Evolutionary conservation across 192 early-diverging fungal species (phyloP).

Genomic region (Coemansia biformis): DNA sequence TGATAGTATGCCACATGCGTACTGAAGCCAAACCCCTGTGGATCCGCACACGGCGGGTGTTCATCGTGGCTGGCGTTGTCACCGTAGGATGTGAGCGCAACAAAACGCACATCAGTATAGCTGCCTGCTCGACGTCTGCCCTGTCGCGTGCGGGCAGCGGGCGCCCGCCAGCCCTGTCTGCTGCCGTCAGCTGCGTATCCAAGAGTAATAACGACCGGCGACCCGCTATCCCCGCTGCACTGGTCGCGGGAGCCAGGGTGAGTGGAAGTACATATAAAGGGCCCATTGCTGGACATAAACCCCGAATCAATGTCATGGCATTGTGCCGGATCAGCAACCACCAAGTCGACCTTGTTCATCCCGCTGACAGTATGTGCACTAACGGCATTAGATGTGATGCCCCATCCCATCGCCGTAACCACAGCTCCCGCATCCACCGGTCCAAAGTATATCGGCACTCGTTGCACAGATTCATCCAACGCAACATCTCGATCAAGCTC

Average conservation of each 20-base stretch:
- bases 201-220: conserved; percentile 24
- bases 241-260: conserved; percentile 23
- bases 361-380: conserved; percentile 12
- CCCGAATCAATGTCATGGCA: conserved; percentile 20
- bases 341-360: conserved; percentile 33
- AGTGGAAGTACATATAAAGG: conserved; percentile 35
- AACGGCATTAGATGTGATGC: conserved; percentile 22
- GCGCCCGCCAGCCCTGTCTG: too few species aligned
- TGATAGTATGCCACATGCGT: conserved; percentile 47
- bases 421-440: conserved; percentile 7
- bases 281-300: conserved; percentile 31
- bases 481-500: conserved; percentile 7
- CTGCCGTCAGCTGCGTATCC: neutral
- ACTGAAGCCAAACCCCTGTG: conserved; percentile 42
- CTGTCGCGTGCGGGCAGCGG: too few species aligned
- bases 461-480: conserved; percentile 5
- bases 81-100: conserved; percentile 48
- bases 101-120: conserved; percentile 23
- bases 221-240: conserved; percentile 48
- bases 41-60: conserved; percentile 41
- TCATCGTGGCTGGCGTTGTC: conserved; percentile 28
- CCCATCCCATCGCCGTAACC: conserved; percentile 47
- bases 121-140: too few species aligned
- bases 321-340: conserved; percentile 1
- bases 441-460: conserved; percentile 34